A percentile compares a stretch with the other conserved stretches of the same genome.
Evolutionary conservation across 1,284 basidiomycete species (phyloP).

Genomic region (Tetrapyrgos nigripes): DNA sequence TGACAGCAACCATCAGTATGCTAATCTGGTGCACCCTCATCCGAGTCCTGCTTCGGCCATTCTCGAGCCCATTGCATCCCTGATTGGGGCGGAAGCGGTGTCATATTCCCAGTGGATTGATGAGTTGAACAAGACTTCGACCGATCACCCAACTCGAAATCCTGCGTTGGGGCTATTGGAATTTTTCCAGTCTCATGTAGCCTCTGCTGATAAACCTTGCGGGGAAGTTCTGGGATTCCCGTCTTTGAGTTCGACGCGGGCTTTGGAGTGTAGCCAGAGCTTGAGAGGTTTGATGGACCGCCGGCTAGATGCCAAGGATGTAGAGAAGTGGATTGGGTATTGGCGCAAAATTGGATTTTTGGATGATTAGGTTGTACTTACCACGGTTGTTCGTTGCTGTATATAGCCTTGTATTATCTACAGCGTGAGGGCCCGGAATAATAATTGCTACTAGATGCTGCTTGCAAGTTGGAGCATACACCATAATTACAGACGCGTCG

Average conservation of each 20-base stretch:
- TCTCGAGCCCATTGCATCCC: slow-evolving; percentile 17
- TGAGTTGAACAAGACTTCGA: slow-evolving; percentile 16
- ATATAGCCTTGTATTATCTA: too few species aligned
- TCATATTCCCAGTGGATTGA: slow-evolving; percentile 29
- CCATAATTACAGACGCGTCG: too few species aligned
- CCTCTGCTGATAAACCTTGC: not conserved
- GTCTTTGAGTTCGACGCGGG: not conserved
- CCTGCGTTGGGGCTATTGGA: not conserved
- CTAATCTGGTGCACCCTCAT: slow-evolving; percentile 35
- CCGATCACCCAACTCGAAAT: not conserved
- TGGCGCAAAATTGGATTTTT: not conserved
- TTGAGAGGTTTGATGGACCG: not conserved
- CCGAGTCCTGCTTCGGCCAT: slow-evolving; percentile 26
- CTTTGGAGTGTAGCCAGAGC: not conserved
- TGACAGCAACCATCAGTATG: slow-evolving; percentile 18
- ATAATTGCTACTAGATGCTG: too few species aligned
- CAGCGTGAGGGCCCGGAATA: too few species aligned
- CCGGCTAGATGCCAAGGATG: not conserved
- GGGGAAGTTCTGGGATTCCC: not conserved
- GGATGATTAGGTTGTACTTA: too few species aligned
- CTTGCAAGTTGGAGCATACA: too few species aligned
- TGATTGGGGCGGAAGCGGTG: slow-evolving; percentile 20
- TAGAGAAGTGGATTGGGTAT: not conserved
- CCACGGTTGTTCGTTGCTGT: too few species aligned
- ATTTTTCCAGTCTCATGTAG: not conserved